phyloP scores from a whole-genome alignment of 805 yeast species.

The Hanseniaspora lindneri region DNA sequence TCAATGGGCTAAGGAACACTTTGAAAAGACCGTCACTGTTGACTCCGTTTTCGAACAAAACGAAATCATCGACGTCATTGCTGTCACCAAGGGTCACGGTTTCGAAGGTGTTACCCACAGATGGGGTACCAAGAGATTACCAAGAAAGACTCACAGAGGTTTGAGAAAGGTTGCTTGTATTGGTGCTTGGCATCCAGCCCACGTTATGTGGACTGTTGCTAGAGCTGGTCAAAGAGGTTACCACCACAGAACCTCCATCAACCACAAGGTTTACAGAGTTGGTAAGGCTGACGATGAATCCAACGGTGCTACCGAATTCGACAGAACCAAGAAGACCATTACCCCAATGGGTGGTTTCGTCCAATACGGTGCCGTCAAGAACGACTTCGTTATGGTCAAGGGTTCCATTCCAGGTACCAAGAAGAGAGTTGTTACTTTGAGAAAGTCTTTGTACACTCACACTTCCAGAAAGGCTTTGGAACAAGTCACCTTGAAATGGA shows the following conservation, averaged over 20 bases:
- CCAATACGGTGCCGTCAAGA: slow-evolving; percentile 95
- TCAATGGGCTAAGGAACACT: slow-evolving; percentile 97
- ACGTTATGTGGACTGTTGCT: slow-evolving; percentile 99
- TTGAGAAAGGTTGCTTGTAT: slow-evolving; percentile 99
- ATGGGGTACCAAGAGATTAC: slow-evolving; percentile 99
- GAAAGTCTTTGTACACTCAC: slow-evolving; percentile 96
- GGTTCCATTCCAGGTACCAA: slow-evolving; percentile 99
- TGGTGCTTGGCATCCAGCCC: slow-evolving; percentile 99
- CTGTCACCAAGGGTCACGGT: slow-evolving; percentile 99
- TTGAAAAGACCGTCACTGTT: slow-evolving; percentile 95
- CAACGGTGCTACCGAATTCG: slow-evolving; percentile 91
- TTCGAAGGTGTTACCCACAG: slow-evolving; percentile 99
- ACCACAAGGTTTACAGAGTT: slow-evolving; percentile 99
- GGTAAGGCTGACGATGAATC: slow-evolving; percentile 94
- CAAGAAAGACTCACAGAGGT: slow-evolving; percentile 99
- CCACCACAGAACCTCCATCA: slow-evolving; percentile 99
- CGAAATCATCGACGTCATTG: slow-evolving; percentile 97
- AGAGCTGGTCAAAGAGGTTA: slow-evolving; percentile 99
- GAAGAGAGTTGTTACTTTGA: slow-evolving; percentile 98
- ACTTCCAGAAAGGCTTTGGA: slow-evolving; percentile 96
- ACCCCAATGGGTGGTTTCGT: slow-evolving; percentile 99
- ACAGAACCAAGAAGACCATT: slow-evolving; percentile 99
- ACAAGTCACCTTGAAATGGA: slow-evolving; percentile 96
- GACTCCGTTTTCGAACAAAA: slow-evolving; percentile 95
- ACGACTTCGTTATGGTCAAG: slow-evolving; percentile 94